phyloP scores from a whole-genome alignment of 1,284 basidiomycete genomes.

The Microbotryum lychnidis-dioicae region DNA sequence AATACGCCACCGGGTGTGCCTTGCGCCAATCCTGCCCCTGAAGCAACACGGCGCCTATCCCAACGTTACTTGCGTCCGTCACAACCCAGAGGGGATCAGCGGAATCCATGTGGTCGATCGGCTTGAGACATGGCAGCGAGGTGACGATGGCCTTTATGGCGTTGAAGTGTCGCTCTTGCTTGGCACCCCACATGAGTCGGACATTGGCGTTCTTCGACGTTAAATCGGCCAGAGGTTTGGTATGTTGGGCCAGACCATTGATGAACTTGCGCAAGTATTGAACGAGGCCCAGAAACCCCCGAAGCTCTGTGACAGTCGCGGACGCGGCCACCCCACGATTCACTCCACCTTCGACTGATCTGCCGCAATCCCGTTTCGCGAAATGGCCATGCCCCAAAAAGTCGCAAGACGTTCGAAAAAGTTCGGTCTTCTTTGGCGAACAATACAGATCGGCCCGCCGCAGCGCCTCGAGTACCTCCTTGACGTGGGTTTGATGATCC shows the following conservation, averaged over 20 bases:
- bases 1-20: too few relatives aligned
- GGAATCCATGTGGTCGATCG: slow-evolving; percentile 35
- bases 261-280: slow-evolving; percentile 42
- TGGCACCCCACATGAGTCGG: slow-evolving; percentile 1
- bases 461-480: too few relatives aligned
- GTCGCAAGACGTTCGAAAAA: slow-evolving; percentile 34
- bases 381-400: slow-evolving; percentile 44
- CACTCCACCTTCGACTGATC: slow-evolving; percentile 39
- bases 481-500: too few relatives aligned
- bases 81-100: slow-evolving; percentile 19
- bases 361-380: slow-evolving; percentile 37
- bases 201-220: too few relatives aligned
- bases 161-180: slow-evolving; percentile 33
- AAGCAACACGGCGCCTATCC: slow-evolving; percentile 12
- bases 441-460: too few relatives aligned
- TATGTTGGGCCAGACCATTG: slow-evolving; percentile 35
- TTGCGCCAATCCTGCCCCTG: slow-evolving; percentile 16
- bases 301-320: slow-evolving; percentile 37
- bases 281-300: slow-evolving; percentile 42
- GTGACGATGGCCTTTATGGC: slow-evolving; percentile 39
- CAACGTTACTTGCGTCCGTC: slow-evolving; percentile 11
- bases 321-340: slow-evolving; percentile 41
- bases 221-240: too few relatives aligned
- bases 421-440: too few relatives aligned
- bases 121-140: slow-evolving; percentile 38